These are phyloP conservation scores for Aschersonia sp. DNA, from an alignment of 2,329 filamentous ascomycete genomes.

Conservation along the genomic window DNA sequence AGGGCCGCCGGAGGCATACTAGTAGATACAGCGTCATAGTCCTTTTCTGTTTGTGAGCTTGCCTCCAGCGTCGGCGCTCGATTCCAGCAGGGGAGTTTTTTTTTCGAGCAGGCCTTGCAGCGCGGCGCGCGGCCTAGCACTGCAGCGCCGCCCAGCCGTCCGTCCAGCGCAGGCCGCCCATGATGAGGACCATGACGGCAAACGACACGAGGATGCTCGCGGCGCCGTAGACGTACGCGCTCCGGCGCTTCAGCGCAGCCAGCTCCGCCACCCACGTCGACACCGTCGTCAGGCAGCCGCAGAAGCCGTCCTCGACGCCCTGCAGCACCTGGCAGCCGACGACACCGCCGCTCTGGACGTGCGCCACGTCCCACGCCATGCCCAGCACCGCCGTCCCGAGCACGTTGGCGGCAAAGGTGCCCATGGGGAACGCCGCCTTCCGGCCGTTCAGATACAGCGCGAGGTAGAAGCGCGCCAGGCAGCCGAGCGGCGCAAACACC, in stretches of 20 bases:
- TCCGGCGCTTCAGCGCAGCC: constrained; percentile 31
- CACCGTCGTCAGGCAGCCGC: constrained; percentile 50
- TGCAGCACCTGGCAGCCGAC: constrained; percentile 55
- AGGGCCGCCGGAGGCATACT: no score
- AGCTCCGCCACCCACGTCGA: constrained; percentile 54
- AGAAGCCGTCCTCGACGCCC: constrained; percentile 53
- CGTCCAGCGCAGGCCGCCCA: constrained; percentile 65
- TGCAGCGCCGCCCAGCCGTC: constrained; percentile 32
- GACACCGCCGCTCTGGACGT: constrained; percentile 39
- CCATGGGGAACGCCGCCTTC: constrained; percentile 58
- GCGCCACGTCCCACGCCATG: constrained; percentile 67
- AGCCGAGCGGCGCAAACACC: constrained; percentile 72
- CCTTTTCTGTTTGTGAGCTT: no score
- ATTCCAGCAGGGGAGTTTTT: background rate
- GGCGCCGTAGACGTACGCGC: constrained; percentile 54
- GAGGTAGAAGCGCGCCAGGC: constrained; percentile 58
- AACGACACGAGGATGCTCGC: constrained; percentile 46
- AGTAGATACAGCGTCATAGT: no score
- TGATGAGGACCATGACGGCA: constrained; percentile 48
- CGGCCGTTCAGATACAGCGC: constrained; percentile 57
- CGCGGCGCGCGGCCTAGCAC: constrained; percentile 12
- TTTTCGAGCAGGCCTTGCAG: background rate
- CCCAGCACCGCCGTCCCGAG: constrained; percentile 61
- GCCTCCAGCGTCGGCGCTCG: no score
- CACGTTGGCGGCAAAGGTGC: constrained; percentile 74